phyloP scores from a whole-genome alignment of 306 rosid genomes.

The Abrus precatorius region DNA sequence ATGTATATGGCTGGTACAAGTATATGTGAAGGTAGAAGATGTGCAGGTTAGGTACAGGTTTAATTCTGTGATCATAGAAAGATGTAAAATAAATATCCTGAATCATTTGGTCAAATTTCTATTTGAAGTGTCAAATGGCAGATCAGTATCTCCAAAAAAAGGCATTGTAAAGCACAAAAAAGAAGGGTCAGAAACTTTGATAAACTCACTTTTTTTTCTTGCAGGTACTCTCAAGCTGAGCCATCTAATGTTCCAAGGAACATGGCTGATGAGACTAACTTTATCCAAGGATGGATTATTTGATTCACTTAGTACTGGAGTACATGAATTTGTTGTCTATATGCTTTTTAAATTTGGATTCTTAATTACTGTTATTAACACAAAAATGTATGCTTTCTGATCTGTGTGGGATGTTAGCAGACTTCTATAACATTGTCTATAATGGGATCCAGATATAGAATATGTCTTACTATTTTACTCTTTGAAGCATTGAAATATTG shows the following conservation, averaged over 20 bases:
- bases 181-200: background rate
- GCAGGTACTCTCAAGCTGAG: slow-evolving; percentile 73
- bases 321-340: background rate
- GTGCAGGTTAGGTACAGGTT: too few relatives aligned
- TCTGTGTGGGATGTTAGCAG: background rate
- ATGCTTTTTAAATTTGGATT: slow-evolving; percentile 4
- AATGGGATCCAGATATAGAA: background rate
- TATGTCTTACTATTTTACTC: background rate
- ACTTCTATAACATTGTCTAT: background rate
- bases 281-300: slow-evolving; percentile 79
- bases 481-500: background rate
- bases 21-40: too few relatives aligned
- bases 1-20: too few relatives aligned
- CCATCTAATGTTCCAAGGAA: slow-evolving; percentile 57
- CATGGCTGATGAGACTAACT: slow-evolving; percentile 68
- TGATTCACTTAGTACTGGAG: slow-evolving; percentile 31
- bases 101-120: too few relatives aligned
- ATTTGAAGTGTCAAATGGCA: too few relatives aligned
- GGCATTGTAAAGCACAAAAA: background rate
- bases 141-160: background rate
- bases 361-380: background rate
- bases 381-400: background rate
- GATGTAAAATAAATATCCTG: too few relatives aligned
- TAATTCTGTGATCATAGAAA: too few relatives aligned
- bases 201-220: background rate